Evolutionary conservation across 441 rosid species (phyloP), one percentile per base, ranked within the genome.

Genomic region (Jatropha multifida): DNA sequence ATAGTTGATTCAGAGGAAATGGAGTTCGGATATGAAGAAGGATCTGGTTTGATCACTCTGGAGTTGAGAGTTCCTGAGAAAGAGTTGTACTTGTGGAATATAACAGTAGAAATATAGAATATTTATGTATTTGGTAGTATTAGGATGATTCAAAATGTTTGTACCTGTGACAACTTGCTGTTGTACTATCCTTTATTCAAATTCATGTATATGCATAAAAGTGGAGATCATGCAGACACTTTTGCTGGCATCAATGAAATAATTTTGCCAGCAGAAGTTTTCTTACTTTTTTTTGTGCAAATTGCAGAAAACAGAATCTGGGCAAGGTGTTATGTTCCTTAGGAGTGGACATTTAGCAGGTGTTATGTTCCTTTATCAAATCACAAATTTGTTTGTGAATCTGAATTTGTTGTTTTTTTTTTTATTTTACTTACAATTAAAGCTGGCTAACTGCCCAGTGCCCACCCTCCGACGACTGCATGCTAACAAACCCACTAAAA

Each of bases 1-100:
- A 41, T 42, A 5, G 81, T 86, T 12, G 85, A 86, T 56, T 70
- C 74, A 0, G 63, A 85, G 72, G 85, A 85, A 40, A 74, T 76
- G 4, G 76, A 74, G 51, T 87, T 89, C 27, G 68, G 10, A 17
- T 86, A 86, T 12, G 76, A 84, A 6, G 86, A 81, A 75, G 74
- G 1, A n/a, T 76, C 80, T 37, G 86, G 90, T 26, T 66, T 86
- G 77, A 73, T 85, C 74, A 84, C 81, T 17, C 26, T 89, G 65
- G 62, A 74, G 14, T 61, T 88, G 77, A 76, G 78, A n/a, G 83
- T 83, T 60, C 83, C 91, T 4, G 80, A 79, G 40, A 78, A 80
- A 48, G 97, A 89, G 79, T 48, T 86, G 78, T 85, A 87, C 77
- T 77, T 76, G 11, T 90, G 97, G 94, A 85, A 81, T 77, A 26